phyloP scores from a whole-genome alignment of 257 asterid species.

The Pogostemon cablin region DNA sequence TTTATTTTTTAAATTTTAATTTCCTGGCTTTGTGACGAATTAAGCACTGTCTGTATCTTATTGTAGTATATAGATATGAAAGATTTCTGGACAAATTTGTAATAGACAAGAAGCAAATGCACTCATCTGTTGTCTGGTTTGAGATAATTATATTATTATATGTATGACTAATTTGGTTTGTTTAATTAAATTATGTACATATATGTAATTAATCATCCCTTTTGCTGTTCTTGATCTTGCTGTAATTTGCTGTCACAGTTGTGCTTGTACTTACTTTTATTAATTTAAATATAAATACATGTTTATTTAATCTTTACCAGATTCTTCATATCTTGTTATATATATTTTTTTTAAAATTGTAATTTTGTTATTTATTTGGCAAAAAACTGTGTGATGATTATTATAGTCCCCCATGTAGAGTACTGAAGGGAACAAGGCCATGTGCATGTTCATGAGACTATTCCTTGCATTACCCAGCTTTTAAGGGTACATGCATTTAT shows the following conservation, averaged over 20 bases:
- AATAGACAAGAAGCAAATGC: constrained; percentile 60
- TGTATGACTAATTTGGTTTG: constrained; percentile 43
- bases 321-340: constrained; percentile 41
- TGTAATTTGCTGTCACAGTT: constrained; percentile 48
- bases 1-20: neutral
- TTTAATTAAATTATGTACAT: constrained; percentile 27
- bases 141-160: constrained; percentile 17
- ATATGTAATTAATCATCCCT: neutral
- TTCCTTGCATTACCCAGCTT: constrained; percentile 35
- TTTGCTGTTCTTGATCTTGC: constrained; percentile 31
- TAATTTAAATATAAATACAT: neutral
- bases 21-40: constrained; percentile 6
- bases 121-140: constrained; percentile 57
- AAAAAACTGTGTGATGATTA: constrained; percentile 31
- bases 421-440: constrained; percentile 63
- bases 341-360: constrained; percentile 7
- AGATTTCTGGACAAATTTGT: constrained; percentile 47
- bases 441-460: constrained; percentile 61
- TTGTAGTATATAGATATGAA: constrained; percentile 39
- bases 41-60: constrained; percentile 49
- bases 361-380: neutral
- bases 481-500: constrained; percentile 17
- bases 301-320: constrained; percentile 25
- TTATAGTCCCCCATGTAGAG: constrained; percentile 41
- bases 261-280: constrained; percentile 36